Conservation (phyloP, 352 stramenopile species). For the Stephanocyclus meneghinianus region DNA sequence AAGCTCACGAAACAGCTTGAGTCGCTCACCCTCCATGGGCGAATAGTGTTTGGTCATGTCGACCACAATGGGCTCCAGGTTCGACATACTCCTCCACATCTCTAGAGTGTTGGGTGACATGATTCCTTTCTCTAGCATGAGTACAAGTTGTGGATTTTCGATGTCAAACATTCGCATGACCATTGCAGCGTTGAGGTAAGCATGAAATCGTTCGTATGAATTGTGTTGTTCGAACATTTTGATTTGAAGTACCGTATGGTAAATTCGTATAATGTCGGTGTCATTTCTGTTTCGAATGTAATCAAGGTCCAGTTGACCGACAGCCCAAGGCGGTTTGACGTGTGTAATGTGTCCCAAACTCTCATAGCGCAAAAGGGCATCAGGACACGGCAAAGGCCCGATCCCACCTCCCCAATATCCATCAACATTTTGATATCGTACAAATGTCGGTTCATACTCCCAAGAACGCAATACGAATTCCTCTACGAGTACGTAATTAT, state of each 20-base stretch:
- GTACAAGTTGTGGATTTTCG: constrained; percentile 28
- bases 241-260: constrained; percentile 19
- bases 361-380: neutral
- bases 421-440: constrained; percentile 4
- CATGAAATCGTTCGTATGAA: constrained; percentile 35
- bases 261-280: neutral
- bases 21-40: neutral
- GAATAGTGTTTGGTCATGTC: neutral
- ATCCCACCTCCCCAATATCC: constrained; percentile 3
- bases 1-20: constrained; percentile 13
- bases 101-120: constrained; percentile 9
- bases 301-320: neutral
- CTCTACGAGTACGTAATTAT: neutral
- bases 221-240: constrained; percentile 12
- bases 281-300: neutral
- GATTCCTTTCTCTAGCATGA: neutral
- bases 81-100: constrained; percentile 23
- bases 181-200: constrained; percentile 17
- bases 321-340: neutral
- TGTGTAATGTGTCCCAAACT: neutral
- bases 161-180: constrained; percentile 22
- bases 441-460: constrained; percentile 1
- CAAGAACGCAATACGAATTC: neutral
- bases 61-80: constrained; percentile 20
- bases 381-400: neutral